phyloP scores from a whole-genome alignment of 2,329 filamentous ascomycete species.

The Beauveria scarabaeidicola region DNA sequence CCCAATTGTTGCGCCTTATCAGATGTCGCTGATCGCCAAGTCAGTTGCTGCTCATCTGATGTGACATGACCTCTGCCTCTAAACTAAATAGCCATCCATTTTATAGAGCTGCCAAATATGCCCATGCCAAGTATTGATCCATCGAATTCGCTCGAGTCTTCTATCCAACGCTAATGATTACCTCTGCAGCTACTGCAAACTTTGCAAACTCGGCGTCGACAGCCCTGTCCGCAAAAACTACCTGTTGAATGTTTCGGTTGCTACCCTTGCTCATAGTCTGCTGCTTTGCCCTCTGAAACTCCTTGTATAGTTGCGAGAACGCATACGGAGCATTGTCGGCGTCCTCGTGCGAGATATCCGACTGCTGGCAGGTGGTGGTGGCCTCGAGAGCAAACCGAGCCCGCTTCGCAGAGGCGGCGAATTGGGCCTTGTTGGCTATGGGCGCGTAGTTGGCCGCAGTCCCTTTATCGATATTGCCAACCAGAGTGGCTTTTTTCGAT shows the following conservation, averaged over 20 bases:
- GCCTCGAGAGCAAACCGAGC: not conserved
- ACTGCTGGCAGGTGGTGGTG: not conserved
- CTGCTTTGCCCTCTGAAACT: not conserved
- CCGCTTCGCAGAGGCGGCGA: not conserved
- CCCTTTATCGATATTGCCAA: no score
- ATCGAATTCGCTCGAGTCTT: not conserved
- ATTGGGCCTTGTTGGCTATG: not conserved
- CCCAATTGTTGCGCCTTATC: not conserved
- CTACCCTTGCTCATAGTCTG: not conserved
- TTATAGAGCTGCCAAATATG: not conserved
- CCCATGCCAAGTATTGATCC: not conserved
- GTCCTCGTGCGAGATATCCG: not conserved
- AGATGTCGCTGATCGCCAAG: not conserved
- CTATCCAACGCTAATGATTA: not conserved
- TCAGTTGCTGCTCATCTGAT: not conserved
- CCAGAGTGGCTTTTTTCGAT: no score
- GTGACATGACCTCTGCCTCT: not conserved
- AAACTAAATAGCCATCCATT: not conserved
- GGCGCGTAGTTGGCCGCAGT: not conserved
- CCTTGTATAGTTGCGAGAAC: not conserved
- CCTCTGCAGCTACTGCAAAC: not conserved
- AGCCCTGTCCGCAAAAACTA: not conserved
- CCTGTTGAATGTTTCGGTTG: not conserved
- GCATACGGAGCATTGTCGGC: not conserved
- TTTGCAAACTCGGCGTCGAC: not conserved